Conservation (phyloP, 257 asterid species). For the Nicotiana obtusifolia region DNA sequence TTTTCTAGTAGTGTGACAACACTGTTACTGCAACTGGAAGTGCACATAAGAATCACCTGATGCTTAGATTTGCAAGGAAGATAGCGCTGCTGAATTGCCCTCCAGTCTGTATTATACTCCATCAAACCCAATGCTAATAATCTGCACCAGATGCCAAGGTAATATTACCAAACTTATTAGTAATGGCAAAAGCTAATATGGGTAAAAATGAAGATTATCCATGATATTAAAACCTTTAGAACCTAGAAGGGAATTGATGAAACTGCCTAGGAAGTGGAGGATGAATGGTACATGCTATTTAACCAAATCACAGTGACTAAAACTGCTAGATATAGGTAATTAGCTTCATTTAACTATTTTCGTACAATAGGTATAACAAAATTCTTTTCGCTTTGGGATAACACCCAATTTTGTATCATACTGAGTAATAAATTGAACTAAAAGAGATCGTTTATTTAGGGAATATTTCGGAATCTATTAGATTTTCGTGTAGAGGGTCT, state of each 20-base stretch:
- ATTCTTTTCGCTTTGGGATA: neutral
- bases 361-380: neutral
- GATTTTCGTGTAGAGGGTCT: too few relatives aligned
- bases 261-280: neutral
- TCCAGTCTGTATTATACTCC: slow-evolving; percentile 95
- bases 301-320: neutral
- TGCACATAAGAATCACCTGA: slow-evolving; percentile 49
- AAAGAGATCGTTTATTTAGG: too few relatives aligned
- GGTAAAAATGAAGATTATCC: neutral
- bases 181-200: neutral
- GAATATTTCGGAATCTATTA: neutral
- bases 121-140: slow-evolving; percentile 86
- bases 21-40: neutral
- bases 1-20: too few relatives aligned
- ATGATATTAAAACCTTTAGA: neutral
- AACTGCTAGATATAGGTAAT: neutral
- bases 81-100: slow-evolving; percentile 84
- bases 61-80: slow-evolving; percentile 96
- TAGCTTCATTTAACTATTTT: neutral
- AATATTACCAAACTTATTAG: neutral
- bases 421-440: neutral
- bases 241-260: neutral
- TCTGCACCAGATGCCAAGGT: slow-evolving; percentile 39
- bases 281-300: neutral
- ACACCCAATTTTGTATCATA: neutral